Base-by-base conservation (phyloP, 2,329 filamentous ascomycete genomes). In the Tolypocladium inflatum region DNA sequence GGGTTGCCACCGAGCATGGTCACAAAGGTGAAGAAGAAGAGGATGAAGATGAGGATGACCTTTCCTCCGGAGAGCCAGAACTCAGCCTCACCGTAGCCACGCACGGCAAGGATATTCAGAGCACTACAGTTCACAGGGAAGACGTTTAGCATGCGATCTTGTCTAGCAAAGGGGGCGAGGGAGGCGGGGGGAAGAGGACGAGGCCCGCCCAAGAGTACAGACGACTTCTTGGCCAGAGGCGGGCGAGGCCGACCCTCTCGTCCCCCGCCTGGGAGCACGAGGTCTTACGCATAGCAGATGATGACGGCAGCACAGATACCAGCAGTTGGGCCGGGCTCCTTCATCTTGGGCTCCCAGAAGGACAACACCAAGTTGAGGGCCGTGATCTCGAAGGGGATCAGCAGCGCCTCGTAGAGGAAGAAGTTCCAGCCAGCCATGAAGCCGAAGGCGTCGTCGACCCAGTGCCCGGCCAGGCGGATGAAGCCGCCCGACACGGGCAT, bases 1-100 rank as follows among this genome's bases (percentile, higher is more conserved):
- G 89, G 89, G 63, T 92, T 92, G 37, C 87, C 89, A 41, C 89
- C 89, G 9, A 90, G 76, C 86, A 91, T 91, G 54, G 84, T 86
- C 64, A 93, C 79, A 67, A 93, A 88, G n/a, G 89, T 91, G 72
- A 88, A 91, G 66, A 78, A 73, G 69, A 90, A 86, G 56, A 90
- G 76, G 15, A 85, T 83, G 60, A 86, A 75, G 63, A 88, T 87
- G 53, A 89, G 76, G 26, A 89, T 69, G 39, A 89, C 78, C 68
- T 89, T 89, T 62, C 84, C 84, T 43, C 72, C 73, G 2, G 81
- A 80, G 3, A 85, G 74, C 80, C 80, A 86, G 65, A 92, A 92
- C 66, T 92, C 89, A 13, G 86, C 82, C 68, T 89, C 86, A 62
- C 87, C 86, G 64, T 85, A 89, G 72, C 75, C 84, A 61, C 82